Conservation (phyloP, 495 filamentous ascomycete species). For the Articulospora tetracladia region DNA sequence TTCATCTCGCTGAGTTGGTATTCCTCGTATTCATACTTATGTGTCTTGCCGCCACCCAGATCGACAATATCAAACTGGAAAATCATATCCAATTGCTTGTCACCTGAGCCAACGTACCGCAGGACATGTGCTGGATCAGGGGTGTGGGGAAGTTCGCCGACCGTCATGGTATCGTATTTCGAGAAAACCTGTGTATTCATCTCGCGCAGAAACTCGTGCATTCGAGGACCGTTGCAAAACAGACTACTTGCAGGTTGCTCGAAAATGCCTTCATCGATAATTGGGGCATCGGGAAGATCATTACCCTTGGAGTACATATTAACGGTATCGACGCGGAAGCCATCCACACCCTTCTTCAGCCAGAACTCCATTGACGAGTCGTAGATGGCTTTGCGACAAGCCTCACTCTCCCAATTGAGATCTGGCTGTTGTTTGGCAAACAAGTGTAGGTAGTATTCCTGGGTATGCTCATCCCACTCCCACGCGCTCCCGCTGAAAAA, state of each 20-base stretch:
- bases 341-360: conserved; percentile 63
- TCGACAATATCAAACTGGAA: conserved; percentile 69
- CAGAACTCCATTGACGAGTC: conserved; percentile 64
- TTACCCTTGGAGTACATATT: conserved; percentile 55
- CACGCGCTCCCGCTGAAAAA: conserved; percentile 55
- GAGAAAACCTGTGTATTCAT: conserved; percentile 56
- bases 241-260: conserved; percentile 38
- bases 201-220: conserved; percentile 55
- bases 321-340: conserved; percentile 54
- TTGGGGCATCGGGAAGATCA: conserved; percentile 56
- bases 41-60: conserved; percentile 49
- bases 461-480: conserved; percentile 59
- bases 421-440: conserved; percentile 65
- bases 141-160: conserved; percentile 66
- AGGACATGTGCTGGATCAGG: conserved; percentile 55
- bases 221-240: conserved; percentile 55
- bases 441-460: conserved; percentile 69
- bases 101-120: conserved; percentile 50
- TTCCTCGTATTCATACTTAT: conserved; percentile 44
- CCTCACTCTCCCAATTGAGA: conserved; percentile 69
- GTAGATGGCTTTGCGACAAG: conserved; percentile 59
- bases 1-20: conserved; percentile 57
- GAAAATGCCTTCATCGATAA: conserved; percentile 37
- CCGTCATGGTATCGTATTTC: conserved; percentile 63
- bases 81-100: conserved; percentile 68